Evolutionary conservation across 176 grass and related monocot species (phyloP), one percentile per base, ranked within the genome.

Genomic region (Pontederia crassipes): DNA sequence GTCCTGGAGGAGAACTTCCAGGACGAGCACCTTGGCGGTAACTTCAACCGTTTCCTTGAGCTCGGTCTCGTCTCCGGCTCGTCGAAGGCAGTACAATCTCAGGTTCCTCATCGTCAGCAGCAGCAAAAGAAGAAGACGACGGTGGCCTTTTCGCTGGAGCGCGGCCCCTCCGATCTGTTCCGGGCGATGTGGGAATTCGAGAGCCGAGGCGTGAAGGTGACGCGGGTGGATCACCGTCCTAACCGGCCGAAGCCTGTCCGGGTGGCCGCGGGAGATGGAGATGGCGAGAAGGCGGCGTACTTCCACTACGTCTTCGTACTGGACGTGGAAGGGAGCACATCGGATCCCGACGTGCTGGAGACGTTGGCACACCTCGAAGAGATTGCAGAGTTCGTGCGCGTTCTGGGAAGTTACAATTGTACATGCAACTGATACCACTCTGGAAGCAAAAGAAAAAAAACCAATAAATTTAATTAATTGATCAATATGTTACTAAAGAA

Each of bases 11-110:
- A 51, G 28, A 69, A 69, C 65, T 50, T 77, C 51, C 74, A 77
- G 74, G 74, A 77, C 12, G 56, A 26, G 17, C 46, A 46, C 50
- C 9, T 16, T 9, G 52, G 28, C 50, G 49, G 28, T 4, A 77
- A 77, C 74, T 26, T 77, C 11, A 77, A 52, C 48, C 64, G 74
- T 46, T 77, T 69, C 65, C 65, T 70, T 3, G 65, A 77, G 65
- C 74, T 77, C 2, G 65, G 58, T 4, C 65, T 47, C 8, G 48
- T 6, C 45, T 10, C 8, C 49, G 40, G 26, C 4, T 14, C 60
- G 35, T 32, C 28, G 27, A 13, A 9, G 11, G 12, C 32, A 4
- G 0, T 2, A 40, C 32, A 40, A 7, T 40, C 32, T 40, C 32
- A 40, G 32, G 32, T 40, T 40, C 32, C 0, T 40, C 32, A 7